Evolutionary conservation across 441 rosid species (phyloP), one percentile per base, ranked within the genome.

Genomic region (Populus hybrid): DNA sequence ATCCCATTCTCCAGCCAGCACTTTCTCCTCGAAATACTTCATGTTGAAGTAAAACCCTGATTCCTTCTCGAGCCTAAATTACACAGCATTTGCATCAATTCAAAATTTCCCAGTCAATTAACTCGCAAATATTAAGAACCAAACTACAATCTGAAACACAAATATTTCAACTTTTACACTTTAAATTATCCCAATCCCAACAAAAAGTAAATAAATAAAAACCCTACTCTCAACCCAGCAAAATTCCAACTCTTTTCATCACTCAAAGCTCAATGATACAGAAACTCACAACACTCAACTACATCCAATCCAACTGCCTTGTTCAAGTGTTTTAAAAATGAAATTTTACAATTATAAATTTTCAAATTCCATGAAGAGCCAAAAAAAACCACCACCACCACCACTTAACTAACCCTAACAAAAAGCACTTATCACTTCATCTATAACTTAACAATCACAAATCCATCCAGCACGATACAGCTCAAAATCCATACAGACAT

Each of bases 1-100:
- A 8, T 90, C 94, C 98, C 98, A 95, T 77, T 90, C 98, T 77
- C 98, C 98, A 40, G 91, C 97, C 79, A 89, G 92, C 81, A 95
- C 92, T 86, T 88, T 89, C 83, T 95, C 98, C 81, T 93, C 97
- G 63, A 93, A 95, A 79, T 91, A 90, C 89, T 91, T 91, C 81
- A 90, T 88, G 74, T 95, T 92, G 88, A 95, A 95, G 91, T 79
- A 93, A 83, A 88, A 91, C 67, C 94, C 97, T 0, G 97, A 93
- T 85, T 95, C 98, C 82, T 93, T 90, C 89, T 95, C 98, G 11
- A 95, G 95, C 90, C 98, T 95, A 1, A 34, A 35, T 74, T 59
- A 72, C n/a, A 61, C 14, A 76, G 74, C 65, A 76, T 26, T 63
- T 34, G 40, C 66, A 50, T 28, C 40, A 11, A 40, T 66, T 18